A percentile compares a stretch with the other conserved stretches of the same genome.
phyloP scores from a whole-genome alignment of 2,329 filamentous ascomycete species.

The Ploettnerulaceae sp. region DNA sequence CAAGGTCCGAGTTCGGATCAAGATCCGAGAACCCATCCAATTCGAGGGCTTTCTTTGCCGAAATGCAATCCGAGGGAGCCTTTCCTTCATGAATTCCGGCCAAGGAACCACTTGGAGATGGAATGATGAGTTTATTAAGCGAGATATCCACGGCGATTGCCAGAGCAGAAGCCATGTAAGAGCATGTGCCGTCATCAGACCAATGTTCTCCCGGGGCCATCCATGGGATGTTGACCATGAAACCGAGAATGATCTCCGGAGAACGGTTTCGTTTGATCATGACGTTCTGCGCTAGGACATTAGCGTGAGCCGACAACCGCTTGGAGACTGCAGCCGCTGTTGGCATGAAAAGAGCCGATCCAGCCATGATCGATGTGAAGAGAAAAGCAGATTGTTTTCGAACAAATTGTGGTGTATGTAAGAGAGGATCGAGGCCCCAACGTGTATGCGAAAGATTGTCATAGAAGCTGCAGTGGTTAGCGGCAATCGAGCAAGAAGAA shows the following conservation, averaged over 20 bases:
- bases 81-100: slow-evolving; percentile 43
- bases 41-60: slow-evolving; percentile 57
- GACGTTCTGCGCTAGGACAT: slow-evolving; percentile 56
- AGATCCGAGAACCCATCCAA: slow-evolving; percentile 65
- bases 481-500: neutral
- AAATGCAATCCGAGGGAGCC: slow-evolving; percentile 64
- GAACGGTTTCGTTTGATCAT: slow-evolving; percentile 59
- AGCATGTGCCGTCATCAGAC: slow-evolving; percentile 68
- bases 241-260: slow-evolving; percentile 68
- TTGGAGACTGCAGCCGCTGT: slow-evolving; percentile 60
- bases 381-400: slow-evolving; percentile 64
- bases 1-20: slow-evolving; percentile 55
- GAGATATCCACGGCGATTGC: slow-evolving; percentile 66
- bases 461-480: slow-evolving; percentile 50
- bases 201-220: slow-evolving; percentile 64
- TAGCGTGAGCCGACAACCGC: slow-evolving; percentile 59
- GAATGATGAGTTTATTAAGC: slow-evolving; percentile 63
- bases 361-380: slow-evolving; percentile 65
- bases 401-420: slow-evolving; percentile 63
- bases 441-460: slow-evolving; percentile 66
- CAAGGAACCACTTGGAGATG: slow-evolving; percentile 45
- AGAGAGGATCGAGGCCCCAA: slow-evolving; percentile 65
- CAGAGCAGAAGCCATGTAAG: slow-evolving; percentile 64
- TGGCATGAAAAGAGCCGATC: slow-evolving; percentile 62
- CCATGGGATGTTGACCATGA: slow-evolving; percentile 74